These are phyloP conservation scores for Aspergillus brasiliensis DNA, from an alignment of 2,329 filamentous ascomycete genomes.

Conservation along the genomic window DNA sequence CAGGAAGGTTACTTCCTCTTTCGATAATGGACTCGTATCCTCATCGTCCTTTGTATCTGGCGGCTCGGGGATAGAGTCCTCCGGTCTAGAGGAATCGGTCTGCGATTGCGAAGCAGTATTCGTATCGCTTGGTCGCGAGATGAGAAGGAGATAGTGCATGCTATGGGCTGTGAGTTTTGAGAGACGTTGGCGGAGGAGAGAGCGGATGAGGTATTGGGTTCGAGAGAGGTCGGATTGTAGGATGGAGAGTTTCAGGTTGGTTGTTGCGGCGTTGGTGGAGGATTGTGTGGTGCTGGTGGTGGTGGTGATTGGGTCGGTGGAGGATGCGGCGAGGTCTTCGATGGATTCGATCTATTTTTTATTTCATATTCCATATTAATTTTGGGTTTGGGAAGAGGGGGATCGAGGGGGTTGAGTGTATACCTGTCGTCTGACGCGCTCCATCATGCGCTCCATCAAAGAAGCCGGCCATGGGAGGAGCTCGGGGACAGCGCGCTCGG, in stretches of 20 bases:
- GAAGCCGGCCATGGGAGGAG: constrained; percentile 76
- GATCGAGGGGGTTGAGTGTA: no score
- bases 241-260: constrained; percentile 91
- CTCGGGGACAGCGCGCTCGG: constrained; percentile 86
- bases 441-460: constrained; percentile 80
- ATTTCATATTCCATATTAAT: no score
- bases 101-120: constrained; percentile 21
- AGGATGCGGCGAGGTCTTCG: constrained; percentile 58
- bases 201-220: constrained; percentile 86
- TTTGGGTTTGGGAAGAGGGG: neutral
- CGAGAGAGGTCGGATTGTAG: constrained; percentile 95
- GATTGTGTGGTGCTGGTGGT: no score
- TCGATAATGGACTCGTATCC: constrained; percentile 66
- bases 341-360: constrained; percentile 62
- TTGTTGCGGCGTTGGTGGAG: constrained; percentile 45
- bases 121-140: constrained; percentile 23
- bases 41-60: constrained; percentile 33
- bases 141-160: constrained; percentile 52
- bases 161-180: constrained; percentile 64
- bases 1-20: constrained; percentile 78
- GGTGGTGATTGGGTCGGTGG: constrained; percentile 39
- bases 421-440: constrained; percentile 66
- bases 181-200: constrained; percentile 79
- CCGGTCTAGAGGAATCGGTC: constrained; percentile 24
- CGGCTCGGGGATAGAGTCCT: constrained; percentile 39